These are phyloP conservation scores for Colletotrichum magnum DNA, from an alignment of 2,329 filamentous ascomycete genomes.

Conservation along the genomic window DNA sequence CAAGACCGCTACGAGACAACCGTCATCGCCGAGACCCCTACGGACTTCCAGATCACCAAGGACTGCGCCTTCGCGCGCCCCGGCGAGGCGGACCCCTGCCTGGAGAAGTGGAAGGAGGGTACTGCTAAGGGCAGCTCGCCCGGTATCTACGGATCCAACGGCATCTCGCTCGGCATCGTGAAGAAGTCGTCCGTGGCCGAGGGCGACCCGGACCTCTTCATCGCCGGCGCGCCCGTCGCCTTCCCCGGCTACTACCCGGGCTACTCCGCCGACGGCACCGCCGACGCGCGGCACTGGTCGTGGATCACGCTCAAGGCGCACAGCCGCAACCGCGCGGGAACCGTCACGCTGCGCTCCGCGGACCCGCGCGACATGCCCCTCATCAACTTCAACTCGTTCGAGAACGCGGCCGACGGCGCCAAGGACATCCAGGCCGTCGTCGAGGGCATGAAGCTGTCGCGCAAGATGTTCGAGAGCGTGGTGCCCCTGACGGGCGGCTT, in stretches of 20 bases:
- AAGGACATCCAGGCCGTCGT: constrained; percentile 60
- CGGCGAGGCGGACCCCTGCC: constrained; percentile 50
- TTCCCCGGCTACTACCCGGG: constrained; percentile 49
- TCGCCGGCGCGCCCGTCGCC: constrained; percentile 47
- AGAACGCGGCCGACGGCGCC: constrained; percentile 50
- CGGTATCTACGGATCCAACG: constrained; percentile 53
- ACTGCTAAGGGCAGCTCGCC: constrained; percentile 27
- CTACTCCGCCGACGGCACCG: constrained; percentile 46
- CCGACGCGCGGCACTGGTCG: constrained; percentile 53
- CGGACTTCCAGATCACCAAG: constrained; percentile 46
- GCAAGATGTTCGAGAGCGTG: constrained; percentile 50
- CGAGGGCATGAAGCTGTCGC: constrained; percentile 61
- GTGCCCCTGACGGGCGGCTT: constrained; percentile 47
- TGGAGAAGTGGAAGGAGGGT: constrained; percentile 49
- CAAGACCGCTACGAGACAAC: constrained; percentile 48
- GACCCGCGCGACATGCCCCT: constrained; percentile 72
- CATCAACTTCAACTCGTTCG: constrained; percentile 71
- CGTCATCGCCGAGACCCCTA: constrained; percentile 42
- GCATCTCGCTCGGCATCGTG: constrained; percentile 49
- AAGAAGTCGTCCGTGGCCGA: constrained; percentile 48
- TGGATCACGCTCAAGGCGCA: constrained; percentile 69
- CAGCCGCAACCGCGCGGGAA: constrained; percentile 69
- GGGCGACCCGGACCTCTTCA: constrained; percentile 48
- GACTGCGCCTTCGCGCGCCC: constrained; percentile 49
- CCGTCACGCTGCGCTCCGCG: constrained; percentile 67